Base-by-base conservation (phyloP, 148 eudicot genomes). In the Polygonum aviculare region DNA sequence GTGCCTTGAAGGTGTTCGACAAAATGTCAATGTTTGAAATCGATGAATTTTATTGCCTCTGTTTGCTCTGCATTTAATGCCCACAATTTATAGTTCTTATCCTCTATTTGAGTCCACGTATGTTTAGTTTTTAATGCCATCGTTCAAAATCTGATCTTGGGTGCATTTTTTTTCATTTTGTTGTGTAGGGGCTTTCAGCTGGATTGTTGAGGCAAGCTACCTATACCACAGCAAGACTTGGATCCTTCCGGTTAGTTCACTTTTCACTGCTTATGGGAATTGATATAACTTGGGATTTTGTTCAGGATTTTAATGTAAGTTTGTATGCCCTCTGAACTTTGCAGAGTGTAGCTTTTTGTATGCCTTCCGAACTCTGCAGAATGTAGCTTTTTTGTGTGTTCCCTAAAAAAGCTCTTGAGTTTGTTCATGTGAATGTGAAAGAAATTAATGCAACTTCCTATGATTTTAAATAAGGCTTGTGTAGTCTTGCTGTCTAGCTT, bases 161-260 rank as follows among this genome's bases (percentile, higher is more conserved):
- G 21, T 65, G 71, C 71, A 14, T 12, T 49, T 12, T 49, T n/a
- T 36, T 26, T 26, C 38, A 4, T 67, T 10, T 67, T 21, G 14
- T 9, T 36, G 52, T 41, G 72, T 81, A 88, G 91, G 91, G 91
- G 77, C 82, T 87, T 3, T 87, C 90, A 35, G 91, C 91, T 60
- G 91, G 89, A 39, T 81, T 88, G 81, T 79, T 86, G 39, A 81
- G 91, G 73, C 89, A 88, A 83, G 91, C 89, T 45, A 88, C 91
- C 3, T 88, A 86, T 50, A 88, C 91, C 6, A 88, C 89, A 2
- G 85, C 89, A 33, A 72, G 91, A 36, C 84, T 88, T 55, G 91
- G 91, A 78, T 72, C 89, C 51, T 88, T 88, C 86, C 83, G 73
- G 91, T 84, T 74, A 83, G 79, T 82, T 62, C 69, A 62, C 63